phyloP scores from a whole-genome alignment of 2,329 filamentous ascomycete genomes.

The Xylariales sp. region DNA sequence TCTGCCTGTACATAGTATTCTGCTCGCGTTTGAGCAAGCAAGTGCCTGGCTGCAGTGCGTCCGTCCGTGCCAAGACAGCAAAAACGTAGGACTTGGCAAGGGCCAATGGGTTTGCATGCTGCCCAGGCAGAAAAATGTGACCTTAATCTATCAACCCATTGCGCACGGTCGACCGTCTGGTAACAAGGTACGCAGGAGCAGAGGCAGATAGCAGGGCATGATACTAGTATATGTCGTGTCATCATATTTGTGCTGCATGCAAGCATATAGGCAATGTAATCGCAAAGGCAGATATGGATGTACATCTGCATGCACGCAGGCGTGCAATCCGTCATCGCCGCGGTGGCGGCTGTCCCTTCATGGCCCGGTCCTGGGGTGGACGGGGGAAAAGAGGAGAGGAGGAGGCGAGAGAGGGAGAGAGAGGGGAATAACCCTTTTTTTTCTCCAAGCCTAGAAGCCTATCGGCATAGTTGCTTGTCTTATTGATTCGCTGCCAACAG shows the following conservation, averaged over 20 bases:
- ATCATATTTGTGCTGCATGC: conserved; percentile 30
- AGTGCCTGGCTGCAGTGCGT: conserved; percentile 25
- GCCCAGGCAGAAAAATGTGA: conserved; percentile 11
- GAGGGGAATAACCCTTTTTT: background rate
- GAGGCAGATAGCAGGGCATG: background rate
- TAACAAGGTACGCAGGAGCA: background rate
- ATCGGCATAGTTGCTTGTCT: conserved; percentile 22
- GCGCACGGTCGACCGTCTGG: conserved; percentile 27
- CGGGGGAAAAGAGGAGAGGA: background rate
- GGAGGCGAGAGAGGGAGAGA: background rate
- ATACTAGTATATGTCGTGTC: conserved; percentile 27
- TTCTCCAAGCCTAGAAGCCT: conserved; percentile 21
- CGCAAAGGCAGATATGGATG: conserved; percentile 13
- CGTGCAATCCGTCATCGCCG: conserved; percentile 26
- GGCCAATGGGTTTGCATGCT: conserved; percentile 11
- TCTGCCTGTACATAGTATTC: background rate
- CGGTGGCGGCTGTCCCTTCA: conserved; percentile 27
- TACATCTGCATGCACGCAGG: conserved; percentile 30
- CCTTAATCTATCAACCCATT: conserved; percentile 12
- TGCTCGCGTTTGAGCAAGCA: conserved; percentile 14
- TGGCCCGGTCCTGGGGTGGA: conserved; percentile 1
- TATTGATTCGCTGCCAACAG: conserved; percentile 22
- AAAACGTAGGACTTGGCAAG: conserved; percentile 12
- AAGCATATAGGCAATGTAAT: conserved; percentile 16
- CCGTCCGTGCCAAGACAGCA: conserved; percentile 24